These are phyloP conservation scores for Casuarina equisetifolia DNA, from an alignment of 306 rosid genomes.

Conservation along the genomic window DNA sequence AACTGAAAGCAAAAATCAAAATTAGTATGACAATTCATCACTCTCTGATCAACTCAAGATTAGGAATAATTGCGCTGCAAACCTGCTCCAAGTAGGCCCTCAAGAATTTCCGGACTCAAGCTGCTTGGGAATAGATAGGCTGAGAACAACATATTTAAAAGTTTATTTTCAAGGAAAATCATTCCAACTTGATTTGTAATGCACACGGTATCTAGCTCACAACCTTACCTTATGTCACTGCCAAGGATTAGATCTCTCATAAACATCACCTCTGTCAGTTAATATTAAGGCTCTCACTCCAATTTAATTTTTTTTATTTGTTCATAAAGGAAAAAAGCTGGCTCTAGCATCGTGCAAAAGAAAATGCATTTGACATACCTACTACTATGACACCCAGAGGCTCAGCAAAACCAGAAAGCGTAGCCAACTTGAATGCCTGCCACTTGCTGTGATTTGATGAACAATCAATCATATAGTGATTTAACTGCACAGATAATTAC, in stretches of 20 bases:
- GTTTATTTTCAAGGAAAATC: not conserved
- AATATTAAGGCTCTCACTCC: constrained; percentile 8
- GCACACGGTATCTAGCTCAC: not conserved
- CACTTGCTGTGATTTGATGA: constrained; percentile 65
- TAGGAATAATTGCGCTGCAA: constrained; percentile 18
- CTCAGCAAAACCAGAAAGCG: constrained; percentile 97
- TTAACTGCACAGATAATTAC: constrained; percentile 19
- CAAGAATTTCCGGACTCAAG: constrained; percentile 88
- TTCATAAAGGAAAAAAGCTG: constrained; percentile 19
- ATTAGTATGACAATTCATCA: constrained; percentile 2
- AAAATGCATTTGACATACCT: constrained; percentile 54
- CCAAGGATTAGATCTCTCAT: constrained; percentile 16
- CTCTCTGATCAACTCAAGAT: not conserved
- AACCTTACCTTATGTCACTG: constrained; percentile 13
- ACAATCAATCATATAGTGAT: constrained; percentile 16
- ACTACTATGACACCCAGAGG: constrained; percentile 92
- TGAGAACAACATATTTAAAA: constrained; percentile 32
- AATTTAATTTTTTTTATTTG: constrained; percentile 12
- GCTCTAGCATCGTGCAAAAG: constrained; percentile 15
- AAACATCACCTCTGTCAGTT: constrained; percentile 18
- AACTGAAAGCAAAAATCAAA: constrained; percentile 45
- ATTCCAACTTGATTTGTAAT: not conserved
- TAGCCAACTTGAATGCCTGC: constrained; percentile 97
- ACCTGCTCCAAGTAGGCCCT: constrained; percentile 97
- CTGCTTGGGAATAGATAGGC: constrained; percentile 93